Base-by-base conservation (phyloP, 768 basidiomycete species). In the Cytidiella melzeri region DNA sequence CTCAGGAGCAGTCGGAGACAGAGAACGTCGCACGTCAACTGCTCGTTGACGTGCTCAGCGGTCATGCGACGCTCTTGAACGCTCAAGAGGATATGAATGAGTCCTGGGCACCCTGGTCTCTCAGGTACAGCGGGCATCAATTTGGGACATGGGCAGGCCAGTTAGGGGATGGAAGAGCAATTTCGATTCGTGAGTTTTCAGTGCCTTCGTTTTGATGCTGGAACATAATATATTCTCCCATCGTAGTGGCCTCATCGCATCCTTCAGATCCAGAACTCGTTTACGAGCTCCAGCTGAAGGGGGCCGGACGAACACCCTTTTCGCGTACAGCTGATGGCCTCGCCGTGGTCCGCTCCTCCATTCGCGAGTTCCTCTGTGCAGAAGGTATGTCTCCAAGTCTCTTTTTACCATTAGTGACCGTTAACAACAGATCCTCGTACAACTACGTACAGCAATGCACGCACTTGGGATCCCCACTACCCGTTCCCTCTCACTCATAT, bases 271-370 rank as follows among this genome's bases (percentile, higher is more conserved):
- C 77, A 2, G 69, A 77, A 15, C 59, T 73, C 4, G 69, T 70
- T 0, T 87, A 84, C 58, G 96, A 99, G 60, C 73, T 99, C 7
- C 96, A 98, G 65, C 78, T 99, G 56, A 99, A 98, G 64, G 96
- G 96, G 1, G 80, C 85, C 0, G 96, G 96, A 0, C 75, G 96
- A 10, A 98, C 95, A 1, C 94, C 96, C 0, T 98, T 94, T 69
- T 89, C 91, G 0, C 78, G 96, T 21, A 77, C 74, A 45, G 95
- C 96, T 3, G 96, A 98, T 64, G 96, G 96, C 0, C 75, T 99
- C 15, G 96, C 96, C 0, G 95, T 97, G 2, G 67, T 93, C n/a
- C 83, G 96, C 23, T 93, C 91, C 37, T 94, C 92, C 4, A 83
- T 98, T 24, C 83, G 95, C 41, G 96, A 98, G 68, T 98, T 84